Percentiles rank a stretch among this genome's conserved stretches.
Conservation (phyloP, 78 protist species). For the Cyanophora paradoxa region DNA sequence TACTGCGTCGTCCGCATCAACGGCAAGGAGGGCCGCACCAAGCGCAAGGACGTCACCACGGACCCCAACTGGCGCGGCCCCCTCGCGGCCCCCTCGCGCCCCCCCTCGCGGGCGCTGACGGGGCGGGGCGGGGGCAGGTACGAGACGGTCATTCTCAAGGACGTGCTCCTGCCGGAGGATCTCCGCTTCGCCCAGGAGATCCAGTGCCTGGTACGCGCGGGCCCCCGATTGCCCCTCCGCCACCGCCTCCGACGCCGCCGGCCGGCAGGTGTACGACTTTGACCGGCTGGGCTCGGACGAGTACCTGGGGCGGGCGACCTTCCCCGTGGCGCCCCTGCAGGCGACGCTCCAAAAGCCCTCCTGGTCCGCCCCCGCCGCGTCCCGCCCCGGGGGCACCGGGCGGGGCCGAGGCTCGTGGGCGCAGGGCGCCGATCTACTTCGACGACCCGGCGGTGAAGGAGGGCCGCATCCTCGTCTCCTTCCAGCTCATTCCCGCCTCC, state of each 20-base stretch:
- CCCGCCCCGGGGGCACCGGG: too few relatives aligned
- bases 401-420: too few relatives aligned
- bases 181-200: not conserved
- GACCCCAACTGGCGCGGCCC: too few relatives aligned
- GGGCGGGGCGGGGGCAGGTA: too few relatives aligned
- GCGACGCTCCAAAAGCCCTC: not conserved
- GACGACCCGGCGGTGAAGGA: not conserved
- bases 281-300: not conserved
- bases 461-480: not conserved
- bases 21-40: too few relatives aligned
- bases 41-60: too few relatives aligned
- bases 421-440: not conserved
- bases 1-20: too few relatives aligned
- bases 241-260: too few relatives aligned
- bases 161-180: not conserved
- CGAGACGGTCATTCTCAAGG: not conserved
- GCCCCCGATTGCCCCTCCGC: not conserved
- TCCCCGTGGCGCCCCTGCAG: not conserved
- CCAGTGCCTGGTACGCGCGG: too few relatives aligned
- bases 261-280: not conserved
- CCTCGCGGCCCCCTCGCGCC: too few relatives aligned
- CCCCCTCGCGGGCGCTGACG: too few relatives aligned
- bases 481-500: not conserved
- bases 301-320: slow-evolving; percentile 7
- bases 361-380: not conserved